These are phyloP conservation scores for Jamesozyma jinghongensis DNA, from an alignment of 805 yeast species.

Conservation along the genomic window DNA sequence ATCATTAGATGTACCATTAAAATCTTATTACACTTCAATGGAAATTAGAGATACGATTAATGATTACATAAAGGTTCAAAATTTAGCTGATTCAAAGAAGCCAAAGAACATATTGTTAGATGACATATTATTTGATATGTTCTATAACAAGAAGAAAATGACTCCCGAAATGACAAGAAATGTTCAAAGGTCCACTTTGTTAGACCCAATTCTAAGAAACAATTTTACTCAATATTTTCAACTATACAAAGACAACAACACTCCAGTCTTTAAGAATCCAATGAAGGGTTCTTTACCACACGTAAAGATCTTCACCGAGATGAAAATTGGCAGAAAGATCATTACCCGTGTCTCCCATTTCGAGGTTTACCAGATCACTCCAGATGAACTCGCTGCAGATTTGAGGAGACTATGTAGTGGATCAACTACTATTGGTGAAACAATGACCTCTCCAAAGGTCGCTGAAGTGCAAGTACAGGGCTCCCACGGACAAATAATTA, in stretches of 20 bases:
- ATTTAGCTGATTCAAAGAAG: constrained; percentile 43
- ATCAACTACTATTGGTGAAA: constrained; percentile 64
- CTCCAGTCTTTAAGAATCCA: constrained; percentile 39
- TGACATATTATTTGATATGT: constrained; percentile 39
- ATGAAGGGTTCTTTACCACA: constrained; percentile 61
- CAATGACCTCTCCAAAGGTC: constrained; percentile 40
- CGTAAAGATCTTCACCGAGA: constrained; percentile 58
- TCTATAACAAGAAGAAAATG: constrained; percentile 16
- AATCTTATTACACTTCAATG: constrained; percentile 37
- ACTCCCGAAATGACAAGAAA: constrained; percentile 24
- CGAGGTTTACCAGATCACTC: constrained; percentile 57
- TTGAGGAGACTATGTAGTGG: constrained; percentile 80
- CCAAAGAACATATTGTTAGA: constrained; percentile 50
- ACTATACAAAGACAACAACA: constrained; percentile 31
- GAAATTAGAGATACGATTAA: constrained; percentile 49
- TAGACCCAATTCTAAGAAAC: constrained; percentile 34
- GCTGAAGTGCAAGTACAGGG: constrained; percentile 85
- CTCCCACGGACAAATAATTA: constrained; percentile 59
- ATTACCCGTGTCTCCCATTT: constrained; percentile 66
- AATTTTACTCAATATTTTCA: constrained; percentile 44
- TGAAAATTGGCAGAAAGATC: constrained; percentile 71
- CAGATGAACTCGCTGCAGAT: constrained; percentile 56
- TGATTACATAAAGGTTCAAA: constrained; percentile 44
- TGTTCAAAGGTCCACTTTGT: constrained; percentile 37
- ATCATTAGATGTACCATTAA: constrained; percentile 31